Evolutionary conservation across 805 yeast species (phyloP), one percentile per base, ranked within the genome.

Genomic region (Zygosaccharomyces kombuchaensis): DNA sequence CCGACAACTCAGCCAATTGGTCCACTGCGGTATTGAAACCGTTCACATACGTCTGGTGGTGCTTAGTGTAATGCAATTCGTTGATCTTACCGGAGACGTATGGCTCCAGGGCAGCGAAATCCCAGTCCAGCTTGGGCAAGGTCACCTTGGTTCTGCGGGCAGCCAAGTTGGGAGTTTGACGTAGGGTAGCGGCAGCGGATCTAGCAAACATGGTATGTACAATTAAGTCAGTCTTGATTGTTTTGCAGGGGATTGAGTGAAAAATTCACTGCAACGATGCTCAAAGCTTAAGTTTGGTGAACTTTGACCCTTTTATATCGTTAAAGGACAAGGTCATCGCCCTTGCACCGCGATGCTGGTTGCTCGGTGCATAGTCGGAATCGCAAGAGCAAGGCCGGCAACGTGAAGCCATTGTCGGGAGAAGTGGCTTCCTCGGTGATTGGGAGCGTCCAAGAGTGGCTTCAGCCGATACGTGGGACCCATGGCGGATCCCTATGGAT

Each of bases 21-120:
- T 85, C 95, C 55, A 77, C 66, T 19, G 93, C 88, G 21, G 81
- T 68, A 72, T 88, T 89, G 73, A 79, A 86, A 39, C 93, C 90
- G 63, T 77, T 84, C 56, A 87, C 96, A 62, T 88, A 88, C 27
- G 96, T 86, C 70, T 87, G 93, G 67, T 88, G 96, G 70, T 88
- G 96, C 75, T 89, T 89, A 55, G 81, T 76, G 77, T 88, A 85
- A 72, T 88, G 96, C 43, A 82, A 54, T 67, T 85, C 93, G 69
- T 87, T 89, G 71, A 88, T 88, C 64, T 86, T 80, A 36, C 89
- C 95, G 34, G 93, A 80, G 57, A 88, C 86, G 70, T 69, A 77
- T 47, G 96, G 96, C 73, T 88, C 96, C 44, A 88, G 73, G 19
- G 87, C 95, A 55, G 80, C 85, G 57, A 80, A 89, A 62, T 84